Base-by-base conservation (phyloP, 2,329 filamentous ascomycete genomes). In the Didymella segeticola region DNA sequence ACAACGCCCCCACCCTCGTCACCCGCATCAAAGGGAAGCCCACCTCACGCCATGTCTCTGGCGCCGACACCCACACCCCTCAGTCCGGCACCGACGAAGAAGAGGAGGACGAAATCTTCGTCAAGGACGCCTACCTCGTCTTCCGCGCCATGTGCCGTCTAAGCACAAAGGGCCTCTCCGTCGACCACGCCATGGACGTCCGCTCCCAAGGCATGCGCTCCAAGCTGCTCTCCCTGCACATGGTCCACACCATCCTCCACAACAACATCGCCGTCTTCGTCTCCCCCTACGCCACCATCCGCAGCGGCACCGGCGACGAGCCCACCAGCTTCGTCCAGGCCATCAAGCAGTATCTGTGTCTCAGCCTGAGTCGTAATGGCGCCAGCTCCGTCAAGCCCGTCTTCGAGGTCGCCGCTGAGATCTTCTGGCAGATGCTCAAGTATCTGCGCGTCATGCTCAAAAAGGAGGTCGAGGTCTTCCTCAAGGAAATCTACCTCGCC, bases 141-240 rank as follows among this genome's bases (percentile, higher is more conserved):
- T 98, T 99, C 78, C 86, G 95, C 26, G 96, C 95, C 3, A 95
- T 99, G 79, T 99, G 96, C 82, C 96, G 97, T 76, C 81, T 99
- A 38, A 97, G 93, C 54, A 97, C 93, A 58, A 99, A 99, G 74
- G 80, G 92, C 33, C 81, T 99, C 22, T 86, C 90, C 8, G 87
- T 92, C 2, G 95, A 99, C 58, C 93, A 98, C 74, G 86, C 96
- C 17, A 92, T 93, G 68, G 95, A 99, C 69, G 79, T 96, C 45
- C 92, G 91, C 50, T 93, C 93, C 15, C 93, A 97, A 70, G 91
- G 93, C 30, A 99, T 99, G 93, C 88, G 95, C 56, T 97, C 93
- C 2, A 99, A 99, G 76, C 82, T 99, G 45, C 86, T 99, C 58
- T 97, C 95, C 14, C 84, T 99, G 51, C 93, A 99, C 74, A 88